A percentile compares a stretch with the other conserved stretches of the same genome.
Conservation (phyloP, 305 asterid genomes). For the Fraxinus albicans region DNA sequence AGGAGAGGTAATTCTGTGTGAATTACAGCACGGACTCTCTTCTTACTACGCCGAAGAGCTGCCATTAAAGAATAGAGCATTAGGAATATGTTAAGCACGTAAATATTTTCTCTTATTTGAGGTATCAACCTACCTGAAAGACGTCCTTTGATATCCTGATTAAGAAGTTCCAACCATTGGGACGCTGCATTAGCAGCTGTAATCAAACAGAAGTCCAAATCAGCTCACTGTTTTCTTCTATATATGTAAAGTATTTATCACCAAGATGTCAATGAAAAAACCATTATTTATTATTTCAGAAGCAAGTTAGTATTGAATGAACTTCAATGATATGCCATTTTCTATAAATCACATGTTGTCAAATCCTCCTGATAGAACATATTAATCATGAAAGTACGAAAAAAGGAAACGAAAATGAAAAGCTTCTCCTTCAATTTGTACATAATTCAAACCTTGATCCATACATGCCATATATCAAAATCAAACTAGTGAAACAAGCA, state of each 20-base stretch:
- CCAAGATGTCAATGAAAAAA: neutral
- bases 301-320: neutral
- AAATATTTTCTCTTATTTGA: neutral
- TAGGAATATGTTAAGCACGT: conserved; percentile 6
- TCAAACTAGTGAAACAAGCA: neutral
- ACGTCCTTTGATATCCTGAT: conserved; percentile 80
- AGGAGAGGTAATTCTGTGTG: conserved; percentile 66
- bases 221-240: conserved; percentile 9
- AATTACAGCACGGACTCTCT: conserved; percentile 77
- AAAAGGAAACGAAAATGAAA: neutral
- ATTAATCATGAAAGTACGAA: neutral
- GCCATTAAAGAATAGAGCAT: conserved; percentile 30
- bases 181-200: conserved; percentile 95
- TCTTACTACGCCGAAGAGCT: conserved; percentile 84
- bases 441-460: neutral
- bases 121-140: conserved; percentile 59
- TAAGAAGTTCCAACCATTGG: conserved; percentile 95
- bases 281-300: neutral
- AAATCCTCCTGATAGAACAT: neutral
- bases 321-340: neutral
- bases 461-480: neutral
- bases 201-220: conserved; percentile 18
- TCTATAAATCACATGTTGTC: neutral
- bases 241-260: neutral
- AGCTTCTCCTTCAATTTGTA: neutral